Base-by-base conservation (phyloP, 345 rosid species). In the Lepidium africanum region DNA sequence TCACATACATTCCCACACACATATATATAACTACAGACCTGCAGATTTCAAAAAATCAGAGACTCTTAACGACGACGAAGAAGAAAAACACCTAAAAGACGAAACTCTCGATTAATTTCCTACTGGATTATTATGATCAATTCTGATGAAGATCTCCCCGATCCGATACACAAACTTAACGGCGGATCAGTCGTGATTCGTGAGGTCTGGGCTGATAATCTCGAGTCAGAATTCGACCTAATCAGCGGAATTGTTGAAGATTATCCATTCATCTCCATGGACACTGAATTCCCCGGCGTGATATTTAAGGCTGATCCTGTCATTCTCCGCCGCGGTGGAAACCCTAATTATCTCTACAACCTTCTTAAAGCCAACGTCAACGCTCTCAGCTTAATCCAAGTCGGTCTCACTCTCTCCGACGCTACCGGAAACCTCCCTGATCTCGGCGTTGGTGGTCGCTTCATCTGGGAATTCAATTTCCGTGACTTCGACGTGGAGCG, bases 391-490 rank as follows among this genome's bases (percentile, higher is more conserved):
- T 66, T 93, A 71, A 93, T 93, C 76, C 98, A 93, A 72, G 83
- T 93, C 15, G 98, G 98, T 12, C 83, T 93, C 46, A 87, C 95
- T 40, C 77, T 93, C 23, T 92, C 97, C 10, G 87, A 81, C 63
- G 79, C 84, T 9, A 82, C 89, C 5, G 72, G 84, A 0, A 85
- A 80, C 70, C 76, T 93, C n/a, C 96, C 97, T 1, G 81, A 79
- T 70, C 80, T 87, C 41, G 96, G 96, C 1, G 53, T 72, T 0
- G 62, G 23, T 0, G 14, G 65, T 47, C 59, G 77, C 0, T 90
- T 70, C 83, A 87, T 93, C 55, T 93, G 98, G 98, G 96, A 93
- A 40, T 93, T 93, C 79, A 90, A 93, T 59, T 90, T 93, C 68
- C 57, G 83, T n/a, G 98, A 93, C 59, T 93, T 90, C 72, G 97